Percentiles rank a stretch among this genome's conserved stretches.
These are phyloP conservation scores for Botryotinia globosa DNA, from an alignment of 2,329 filamentous ascomycete species.

Conservation along the genomic window DNA sequence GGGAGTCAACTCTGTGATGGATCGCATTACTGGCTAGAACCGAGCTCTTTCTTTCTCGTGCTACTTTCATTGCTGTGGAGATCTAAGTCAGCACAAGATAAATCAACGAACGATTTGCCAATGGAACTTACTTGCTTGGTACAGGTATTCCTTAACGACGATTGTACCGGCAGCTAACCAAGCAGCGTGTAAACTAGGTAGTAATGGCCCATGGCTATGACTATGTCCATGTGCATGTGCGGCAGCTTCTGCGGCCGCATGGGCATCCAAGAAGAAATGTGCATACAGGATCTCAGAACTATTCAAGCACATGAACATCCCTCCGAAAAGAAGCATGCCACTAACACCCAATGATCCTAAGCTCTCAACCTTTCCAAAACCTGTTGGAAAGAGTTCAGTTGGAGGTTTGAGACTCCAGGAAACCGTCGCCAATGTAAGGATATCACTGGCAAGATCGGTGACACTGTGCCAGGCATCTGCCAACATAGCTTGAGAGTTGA, in stretches of 20 bases:
- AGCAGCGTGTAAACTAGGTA: constrained; percentile 87
- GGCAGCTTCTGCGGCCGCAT: constrained; percentile 51
- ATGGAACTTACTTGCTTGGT: constrained; percentile 77
- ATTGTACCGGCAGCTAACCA: constrained; percentile 93
- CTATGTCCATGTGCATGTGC: constrained; percentile 59
- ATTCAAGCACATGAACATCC: constrained; percentile 86
- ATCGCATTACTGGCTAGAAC: constrained; percentile 94
- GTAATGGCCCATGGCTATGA: constrained; percentile 61
- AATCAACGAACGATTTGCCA: background rate
- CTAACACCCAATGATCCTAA: constrained; percentile 91
- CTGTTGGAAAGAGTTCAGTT: constrained; percentile 77
- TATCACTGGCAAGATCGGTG: constrained; percentile 90
- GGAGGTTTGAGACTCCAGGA: constrained; percentile 88
- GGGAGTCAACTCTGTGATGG: constrained; percentile 92
- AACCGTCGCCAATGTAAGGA: constrained; percentile 90
- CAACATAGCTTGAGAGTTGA: constrained; percentile 90
- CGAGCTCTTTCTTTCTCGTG: constrained; percentile 88
- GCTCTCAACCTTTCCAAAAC: constrained; percentile 98
- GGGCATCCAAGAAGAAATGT: constrained; percentile 67
- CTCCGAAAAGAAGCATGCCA: constrained; percentile 82
- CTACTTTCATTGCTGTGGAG: constrained; percentile 82
- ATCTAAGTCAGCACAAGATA: constrained; percentile 28
- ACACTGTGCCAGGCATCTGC: constrained; percentile 95
- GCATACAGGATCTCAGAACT: constrained; percentile 67
- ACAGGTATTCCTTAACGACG: constrained; percentile 92